Evolutionary conservation across 345 rosid species (phyloP), one percentile per base, ranked within the genome.

Genomic region (Odontarrhena argentea): DNA sequence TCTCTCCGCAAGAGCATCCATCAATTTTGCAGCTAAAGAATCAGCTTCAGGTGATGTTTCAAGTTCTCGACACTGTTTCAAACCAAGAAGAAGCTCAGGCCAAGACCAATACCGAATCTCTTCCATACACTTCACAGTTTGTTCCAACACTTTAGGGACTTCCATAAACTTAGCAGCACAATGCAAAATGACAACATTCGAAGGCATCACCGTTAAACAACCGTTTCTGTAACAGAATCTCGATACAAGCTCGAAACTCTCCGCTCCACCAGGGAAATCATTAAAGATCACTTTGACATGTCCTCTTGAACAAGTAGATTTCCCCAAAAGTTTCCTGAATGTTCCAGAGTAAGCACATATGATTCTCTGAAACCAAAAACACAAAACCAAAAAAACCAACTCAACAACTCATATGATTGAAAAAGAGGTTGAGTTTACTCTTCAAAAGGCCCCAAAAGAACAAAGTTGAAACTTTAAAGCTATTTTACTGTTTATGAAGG

Each of bases 231-330:
- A 91, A 67, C 96, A 94, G 82, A 91, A 94, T 67, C 87, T 80
- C 30, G 84, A 83, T 7, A 88, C 47, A 50, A 88, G 84, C 82
- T 91, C 95, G 60, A 94, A 91, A 73, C 85, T 66, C 67, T 79
- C 85, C 0, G 89, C 60, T 26, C 97, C 97, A 35, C 96, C 97
- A 0, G 99, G 97, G 56, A 94, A 94, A 48, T 88, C 99, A 62
- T 84, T 80, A 50, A 94, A 88, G 70, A 94, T 77, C 59, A 94
- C 85, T 67, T 91, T 94, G 38, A 84, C 77, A 64, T 74, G 74
- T 45, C 81, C 70, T 50, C 67, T 40, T 32, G 79, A 56, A 42
- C 64, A 60, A 8, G 75, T 69, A 45, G 92, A 85, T 76, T 81
- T 86, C 25, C 91, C 84, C 60, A 87, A 78, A 50, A 91, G 65